Conservation (phyloP, 73 alveolate species). For the Symbiodinium pilosum region DNA sequence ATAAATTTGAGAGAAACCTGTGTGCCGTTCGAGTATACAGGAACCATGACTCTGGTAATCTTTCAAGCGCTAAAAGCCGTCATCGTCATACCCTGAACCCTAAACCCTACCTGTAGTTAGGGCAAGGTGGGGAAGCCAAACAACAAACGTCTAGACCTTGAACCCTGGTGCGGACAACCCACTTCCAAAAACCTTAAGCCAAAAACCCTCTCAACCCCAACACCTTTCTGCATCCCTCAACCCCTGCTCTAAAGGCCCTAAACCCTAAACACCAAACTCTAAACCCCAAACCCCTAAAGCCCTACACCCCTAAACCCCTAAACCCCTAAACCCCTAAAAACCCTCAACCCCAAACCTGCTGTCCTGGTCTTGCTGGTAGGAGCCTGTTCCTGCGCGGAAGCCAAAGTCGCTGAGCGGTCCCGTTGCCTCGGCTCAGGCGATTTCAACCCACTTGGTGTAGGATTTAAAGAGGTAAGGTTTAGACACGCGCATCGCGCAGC, state of each 20-base stretch:
- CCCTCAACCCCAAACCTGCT: neutral
- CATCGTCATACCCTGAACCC: neutral
- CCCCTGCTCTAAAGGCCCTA: neutral
- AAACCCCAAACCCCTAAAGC: neutral
- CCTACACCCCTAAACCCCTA: neutral
- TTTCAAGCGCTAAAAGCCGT: too few relatives aligned
- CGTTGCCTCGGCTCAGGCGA: slow-evolving; percentile 28
- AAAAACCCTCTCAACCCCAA: neutral
- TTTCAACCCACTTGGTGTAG: neutral
- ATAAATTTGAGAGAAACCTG: too few relatives aligned
- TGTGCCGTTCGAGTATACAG: too few relatives aligned
- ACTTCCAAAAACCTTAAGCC: neutral
- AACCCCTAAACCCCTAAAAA: neutral
- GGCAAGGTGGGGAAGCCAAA: neutral
- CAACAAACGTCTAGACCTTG: neutral
- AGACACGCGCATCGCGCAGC: too few relatives aligned
- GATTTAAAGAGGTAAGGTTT: neutral
- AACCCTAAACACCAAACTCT: too few relatives aligned
- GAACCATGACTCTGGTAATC: too few relatives aligned
- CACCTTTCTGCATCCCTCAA: neutral
- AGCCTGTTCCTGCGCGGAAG: slow-evolving; percentile 29
- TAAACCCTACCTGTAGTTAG: neutral
- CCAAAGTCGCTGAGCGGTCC: slow-evolving; percentile 76
- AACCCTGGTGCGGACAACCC: neutral
- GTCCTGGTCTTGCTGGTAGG: neutral